A percentile compares a stretch with the other conserved stretches of the same genome.
phyloP scores from a whole-genome alignment of 2,329 filamentous ascomycete species.

The Nemania sp. region DNA sequence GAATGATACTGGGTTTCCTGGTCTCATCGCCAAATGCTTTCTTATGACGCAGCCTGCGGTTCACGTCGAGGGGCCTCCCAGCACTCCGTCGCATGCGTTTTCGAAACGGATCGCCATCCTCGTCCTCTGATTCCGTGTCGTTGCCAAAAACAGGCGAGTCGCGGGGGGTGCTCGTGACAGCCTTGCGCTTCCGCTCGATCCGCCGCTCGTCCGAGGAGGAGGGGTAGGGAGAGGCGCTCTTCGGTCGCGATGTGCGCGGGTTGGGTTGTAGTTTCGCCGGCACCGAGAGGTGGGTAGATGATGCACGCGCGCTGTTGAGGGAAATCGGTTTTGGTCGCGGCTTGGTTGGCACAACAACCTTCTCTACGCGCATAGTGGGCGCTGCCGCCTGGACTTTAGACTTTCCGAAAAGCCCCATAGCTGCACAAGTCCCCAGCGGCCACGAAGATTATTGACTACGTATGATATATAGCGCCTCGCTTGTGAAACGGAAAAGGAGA shows the following conservation, averaged over 20 bases:
- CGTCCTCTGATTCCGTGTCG: slow-evolving; percentile 53
- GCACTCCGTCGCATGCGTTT: slow-evolving; percentile 53
- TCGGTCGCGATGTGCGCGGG: slow-evolving; percentile 39
- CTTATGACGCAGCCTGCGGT: slow-evolving; percentile 50
- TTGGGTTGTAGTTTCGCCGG: slow-evolving; percentile 48
- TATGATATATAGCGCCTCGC: slow-evolving; percentile 1
- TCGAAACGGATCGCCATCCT: slow-evolving; percentile 56
- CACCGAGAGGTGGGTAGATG: slow-evolving; percentile 34
- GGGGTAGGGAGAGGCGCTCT: slow-evolving; percentile 47
- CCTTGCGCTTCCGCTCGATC: slow-evolving; percentile 53
- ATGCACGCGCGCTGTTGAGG: slow-evolving; percentile 25
- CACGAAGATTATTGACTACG: not conserved
- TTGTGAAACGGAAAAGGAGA: not conserved
- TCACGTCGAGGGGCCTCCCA: slow-evolving; percentile 49
- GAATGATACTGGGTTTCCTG: slow-evolving; percentile 54
- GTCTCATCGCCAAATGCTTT: slow-evolving; percentile 50
- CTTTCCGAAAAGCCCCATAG: slow-evolving; percentile 49
- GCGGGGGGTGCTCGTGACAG: slow-evolving; percentile 39
- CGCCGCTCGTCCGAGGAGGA: slow-evolving; percentile 38
- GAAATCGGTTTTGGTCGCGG: slow-evolving; percentile 33
- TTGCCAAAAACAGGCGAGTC: slow-evolving; percentile 54
- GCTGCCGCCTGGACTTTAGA: slow-evolving; percentile 56
- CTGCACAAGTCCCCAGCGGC: slow-evolving; percentile 7
- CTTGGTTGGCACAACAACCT: slow-evolving; percentile 49
- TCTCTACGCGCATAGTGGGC: slow-evolving; percentile 56